These are phyloP conservation scores for Talaromyces wortmannii DNA, from an alignment of 495 filamentous ascomycete species.

Conservation along the genomic window DNA sequence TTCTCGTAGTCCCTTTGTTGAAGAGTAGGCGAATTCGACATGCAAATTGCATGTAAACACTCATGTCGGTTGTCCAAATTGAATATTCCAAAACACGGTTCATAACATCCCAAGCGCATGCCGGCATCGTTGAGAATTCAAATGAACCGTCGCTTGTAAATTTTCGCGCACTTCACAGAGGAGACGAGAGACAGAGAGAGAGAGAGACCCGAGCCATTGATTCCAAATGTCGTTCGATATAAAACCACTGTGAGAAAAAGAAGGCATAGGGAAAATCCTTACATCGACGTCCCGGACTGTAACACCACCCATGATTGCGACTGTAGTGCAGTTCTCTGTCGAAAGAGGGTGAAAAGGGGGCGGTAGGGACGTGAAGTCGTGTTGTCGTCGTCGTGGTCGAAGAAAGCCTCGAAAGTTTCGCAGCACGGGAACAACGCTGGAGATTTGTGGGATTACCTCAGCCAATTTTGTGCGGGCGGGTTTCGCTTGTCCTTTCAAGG, in stretches of 20 bases:
- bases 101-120: background rate
- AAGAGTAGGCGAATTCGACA: background rate
- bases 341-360: conserved; percentile 3
- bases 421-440: conserved; percentile 7
- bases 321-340: conserved; percentile 22
- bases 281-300: conserved; percentile 89
- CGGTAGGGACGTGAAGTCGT: background rate
- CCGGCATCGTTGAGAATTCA: too few species aligned
- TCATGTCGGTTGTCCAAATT: background rate
- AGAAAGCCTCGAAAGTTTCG: conserved; percentile 2
- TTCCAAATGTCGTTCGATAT: too few species aligned
- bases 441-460: conserved; percentile 7
- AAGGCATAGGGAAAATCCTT: conserved; percentile 35
- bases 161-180: background rate
- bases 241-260: background rate
- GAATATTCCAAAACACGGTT: background rate
- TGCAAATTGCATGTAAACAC: background rate
- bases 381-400: background rate
- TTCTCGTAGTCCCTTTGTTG: background rate
- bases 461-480: conserved; percentile 6
- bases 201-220: background rate
- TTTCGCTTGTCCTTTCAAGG: conserved; percentile 6
- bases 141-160: too few species aligned
- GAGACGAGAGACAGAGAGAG: background rate
- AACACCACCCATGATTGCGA: conserved; percentile 78